Conservation (phyloP, 1,139 yeast species). For the Pichia sp. region DNA sequence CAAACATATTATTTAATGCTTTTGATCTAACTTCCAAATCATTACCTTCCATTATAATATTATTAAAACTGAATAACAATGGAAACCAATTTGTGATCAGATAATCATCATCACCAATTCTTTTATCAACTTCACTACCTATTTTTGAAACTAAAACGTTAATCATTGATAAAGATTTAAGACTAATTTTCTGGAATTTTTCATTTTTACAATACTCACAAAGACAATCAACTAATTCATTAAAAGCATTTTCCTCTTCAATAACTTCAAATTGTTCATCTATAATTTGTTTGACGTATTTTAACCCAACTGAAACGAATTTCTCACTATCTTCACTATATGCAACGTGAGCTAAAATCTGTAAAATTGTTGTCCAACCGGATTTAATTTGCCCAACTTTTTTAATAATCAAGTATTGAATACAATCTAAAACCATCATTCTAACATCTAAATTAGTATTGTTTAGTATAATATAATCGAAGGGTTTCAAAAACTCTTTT, state of each 20-base stretch:
- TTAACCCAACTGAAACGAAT: constrained; percentile 58
- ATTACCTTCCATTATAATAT: constrained; percentile 86
- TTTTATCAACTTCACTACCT: constrained; percentile 32
- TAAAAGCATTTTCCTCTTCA: constrained; percentile 67
- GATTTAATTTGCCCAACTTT: constrained; percentile 73
- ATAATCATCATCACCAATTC: constrained; percentile 31
- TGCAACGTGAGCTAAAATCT: constrained; percentile 65
- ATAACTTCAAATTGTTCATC: constrained; percentile 58
- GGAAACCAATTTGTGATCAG: constrained; percentile 67
- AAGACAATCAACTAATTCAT: constrained; percentile 67
- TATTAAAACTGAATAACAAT: constrained; percentile 74
- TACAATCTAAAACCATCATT: constrained; percentile 86
- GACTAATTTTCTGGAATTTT: constrained; percentile 69
- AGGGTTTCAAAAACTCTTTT: constrained; percentile 87
- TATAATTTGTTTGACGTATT: constrained; percentile 57
- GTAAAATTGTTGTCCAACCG: constrained; percentile 91
- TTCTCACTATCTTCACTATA: constrained; percentile 42
- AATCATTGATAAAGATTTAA: constrained; percentile 76
- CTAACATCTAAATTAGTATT: constrained; percentile 67
- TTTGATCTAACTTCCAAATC: constrained; percentile 91
- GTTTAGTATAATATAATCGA: constrained; percentile 68
- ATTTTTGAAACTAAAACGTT: constrained; percentile 56
- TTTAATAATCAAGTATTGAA: constrained; percentile 76
- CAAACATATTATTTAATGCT: constrained; percentile 78
- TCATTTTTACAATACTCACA: constrained; percentile 81